Percentiles rank a stretch among this genome's conserved stretches.
Conservation (phyloP, 1,284 basidiomycete species). For the Papiliotrema terrestris region DNA sequence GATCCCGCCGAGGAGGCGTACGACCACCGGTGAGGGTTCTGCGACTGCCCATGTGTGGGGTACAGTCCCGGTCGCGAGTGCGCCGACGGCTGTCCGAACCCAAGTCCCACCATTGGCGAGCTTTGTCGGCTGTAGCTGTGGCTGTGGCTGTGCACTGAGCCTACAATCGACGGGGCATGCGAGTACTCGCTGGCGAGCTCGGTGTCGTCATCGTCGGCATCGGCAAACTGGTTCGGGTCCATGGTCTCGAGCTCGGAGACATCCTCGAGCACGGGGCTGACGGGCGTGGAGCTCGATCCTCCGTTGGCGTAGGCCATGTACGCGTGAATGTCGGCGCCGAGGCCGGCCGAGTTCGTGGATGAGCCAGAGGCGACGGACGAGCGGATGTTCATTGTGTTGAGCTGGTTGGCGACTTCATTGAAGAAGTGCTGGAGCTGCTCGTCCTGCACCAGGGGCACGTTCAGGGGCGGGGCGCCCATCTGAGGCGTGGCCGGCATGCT, state of each 20-base stretch:
- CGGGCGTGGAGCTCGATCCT: conserved; percentile 5
- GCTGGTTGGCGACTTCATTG: conserved; percentile 57
- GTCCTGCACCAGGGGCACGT: conserved; percentile 51
- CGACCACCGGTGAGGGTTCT: conserved; percentile 29
- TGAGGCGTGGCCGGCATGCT: conserved; percentile 14
- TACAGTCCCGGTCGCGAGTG: conserved; percentile 29
- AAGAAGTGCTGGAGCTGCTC: conserved; percentile 56
- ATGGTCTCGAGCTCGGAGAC: conserved; percentile 11
- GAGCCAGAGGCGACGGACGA: conserved; percentile 48
- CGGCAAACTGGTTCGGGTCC: conserved; percentile 53
- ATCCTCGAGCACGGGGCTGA: conserved; percentile 2
- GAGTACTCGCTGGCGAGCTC: conserved; percentile 32
- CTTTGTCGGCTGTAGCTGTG: not conserved
- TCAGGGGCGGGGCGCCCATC: conserved; percentile 28
- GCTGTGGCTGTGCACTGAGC: conserved; percentile 11
- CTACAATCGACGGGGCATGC: conserved; percentile 8
- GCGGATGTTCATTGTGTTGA: conserved; percentile 54
- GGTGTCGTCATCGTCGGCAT: conserved; percentile 55
- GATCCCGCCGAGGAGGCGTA: conserved; percentile 31
- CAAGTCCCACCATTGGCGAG: conserved; percentile 30
- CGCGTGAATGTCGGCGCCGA: conserved; percentile 36
- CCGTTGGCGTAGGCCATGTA: conserved; percentile 37
- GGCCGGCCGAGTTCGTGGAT: conserved; percentile 38
- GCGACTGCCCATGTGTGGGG: conserved; percentile 6
- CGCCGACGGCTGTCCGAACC: conserved; percentile 31